phyloP scores from a whole-genome alignment of 495 filamentous ascomycete genomes.

The Penicillium waksmanii region DNA sequence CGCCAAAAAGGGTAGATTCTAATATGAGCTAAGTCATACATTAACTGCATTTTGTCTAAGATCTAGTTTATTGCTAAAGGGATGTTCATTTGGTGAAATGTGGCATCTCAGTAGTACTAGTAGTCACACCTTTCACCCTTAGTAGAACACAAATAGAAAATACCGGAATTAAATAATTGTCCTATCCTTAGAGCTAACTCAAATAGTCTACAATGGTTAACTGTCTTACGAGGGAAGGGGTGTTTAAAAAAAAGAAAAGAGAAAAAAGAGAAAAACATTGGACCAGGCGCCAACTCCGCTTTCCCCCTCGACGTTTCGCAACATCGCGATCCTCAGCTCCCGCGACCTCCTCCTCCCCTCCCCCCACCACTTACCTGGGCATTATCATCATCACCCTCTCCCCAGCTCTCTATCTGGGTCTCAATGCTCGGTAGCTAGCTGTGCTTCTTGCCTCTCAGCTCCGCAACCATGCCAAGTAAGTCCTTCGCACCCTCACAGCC shows the following conservation, averaged over 20 bases:
- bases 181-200: no score
- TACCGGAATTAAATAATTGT: no score
- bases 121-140: no score
- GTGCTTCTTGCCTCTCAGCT: constrained; percentile 36
- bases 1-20: no score
- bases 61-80: no score
- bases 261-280: constrained; percentile 11
- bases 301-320: constrained; percentile 28
- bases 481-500: constrained; percentile 6
- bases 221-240: background rate
- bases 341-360: constrained; percentile 8
- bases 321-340: constrained; percentile 17
- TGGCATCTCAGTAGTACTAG: no score
- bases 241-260: background rate
- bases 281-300: constrained; percentile 22
- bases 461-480: constrained; percentile 49
- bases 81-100: no score
- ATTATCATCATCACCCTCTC: constrained; percentile 8
- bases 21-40: no score
- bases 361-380: background rate
- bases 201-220: no score
- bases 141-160: no score
- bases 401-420: constrained; percentile 18
- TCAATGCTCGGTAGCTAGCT: constrained; percentile 39
- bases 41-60: no score